Percentiles rank a stretch among this genome's conserved stretches.
Conservation (phyloP, 345 rosid species). For the Populus nigra region DNA sequence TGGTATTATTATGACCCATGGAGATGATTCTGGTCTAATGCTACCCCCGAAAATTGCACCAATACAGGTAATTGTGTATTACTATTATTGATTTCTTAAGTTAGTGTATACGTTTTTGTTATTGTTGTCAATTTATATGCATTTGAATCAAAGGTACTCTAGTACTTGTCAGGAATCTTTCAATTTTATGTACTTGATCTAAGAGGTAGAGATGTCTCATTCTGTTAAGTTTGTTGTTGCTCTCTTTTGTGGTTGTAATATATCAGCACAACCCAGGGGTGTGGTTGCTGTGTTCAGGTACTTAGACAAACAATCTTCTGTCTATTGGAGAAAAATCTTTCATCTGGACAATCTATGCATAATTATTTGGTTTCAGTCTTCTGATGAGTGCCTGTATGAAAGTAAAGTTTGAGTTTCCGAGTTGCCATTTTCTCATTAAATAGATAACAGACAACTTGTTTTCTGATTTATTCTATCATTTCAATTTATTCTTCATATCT, state of each 20-base stretch:
- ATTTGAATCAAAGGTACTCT: not conserved
- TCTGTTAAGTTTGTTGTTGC: not conserved
- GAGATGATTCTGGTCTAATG: constrained; percentile 92
- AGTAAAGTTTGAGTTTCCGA: not conserved
- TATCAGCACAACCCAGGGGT: not conserved
- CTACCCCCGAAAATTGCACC: constrained; percentile 94
- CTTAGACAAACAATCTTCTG: not conserved
- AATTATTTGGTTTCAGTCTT: not conserved
- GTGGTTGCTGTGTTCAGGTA: not conserved
- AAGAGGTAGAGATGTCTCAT: not conserved
- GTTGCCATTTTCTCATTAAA: not conserved
- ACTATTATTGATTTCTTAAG: not conserved
- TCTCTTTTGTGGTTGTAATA: not conserved
- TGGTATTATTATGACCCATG: constrained; percentile 95
- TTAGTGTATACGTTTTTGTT: not conserved
- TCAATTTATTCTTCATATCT: not conserved
- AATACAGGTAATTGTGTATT: constrained; percentile 50
- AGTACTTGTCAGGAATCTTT: not conserved
- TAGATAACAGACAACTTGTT: not conserved
- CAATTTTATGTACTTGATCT: not conserved
- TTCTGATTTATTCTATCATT: not conserved
- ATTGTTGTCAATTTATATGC: constrained; percentile 5
- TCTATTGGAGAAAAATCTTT: not conserved
- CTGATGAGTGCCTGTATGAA: not conserved
- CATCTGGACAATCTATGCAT: not conserved